Evolutionary conservation across 2,329 filamentous ascomycete genomes (phyloP), one percentile per base, ranked within the genome.

Genomic region (Cordyceps pruinosa): DNA sequence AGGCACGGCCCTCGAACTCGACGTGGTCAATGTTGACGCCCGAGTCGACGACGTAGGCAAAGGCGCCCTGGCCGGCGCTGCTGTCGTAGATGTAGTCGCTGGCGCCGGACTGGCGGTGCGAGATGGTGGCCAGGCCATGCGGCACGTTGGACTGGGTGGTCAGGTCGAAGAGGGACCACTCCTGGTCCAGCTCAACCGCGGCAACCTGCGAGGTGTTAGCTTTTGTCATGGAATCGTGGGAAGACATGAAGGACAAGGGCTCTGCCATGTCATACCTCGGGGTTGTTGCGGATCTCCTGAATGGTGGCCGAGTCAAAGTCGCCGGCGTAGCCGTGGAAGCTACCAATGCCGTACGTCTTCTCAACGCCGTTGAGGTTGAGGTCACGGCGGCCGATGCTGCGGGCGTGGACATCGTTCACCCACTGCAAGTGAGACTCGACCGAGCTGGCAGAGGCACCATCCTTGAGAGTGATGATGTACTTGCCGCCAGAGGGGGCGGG

Each of bases 1-100:
- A 73, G 19, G 82, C 83, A 58, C 82, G 79, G 49, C 78, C 80
- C 66, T 78, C 73, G 61, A 81, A 85, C 66, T 84, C 78, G 44
- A 67, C 64, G 69, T 88, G 85, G 6, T 75, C 73, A 37, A 72
- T 71, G 56, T 72, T 72, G 66, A 88, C 81, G 62, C 85, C 85
- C 6, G 84, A 87, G 69, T 88, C 85, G 41, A 88, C 78, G 25
- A 88, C 71, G 66, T 83, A 88, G 28, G 77, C 79, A 23, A 80
- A 85, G 62, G 82, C 79, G n/a, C 78, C 80, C 61, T 75, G 58
- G 32, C 81, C 82, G 23, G 76, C 78, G 13, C 72, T 73, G 57
- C 70, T 69, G 65, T 84, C 80, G 60, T 73, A 73, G 15, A 64
- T 61, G 34, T 64, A 56, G 28, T 62, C 56, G 41, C 53, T 68